These are phyloP conservation scores for Vaccinium darrowii DNA, from an alignment of 148 eudicot species.

Conservation along the genomic window DNA sequence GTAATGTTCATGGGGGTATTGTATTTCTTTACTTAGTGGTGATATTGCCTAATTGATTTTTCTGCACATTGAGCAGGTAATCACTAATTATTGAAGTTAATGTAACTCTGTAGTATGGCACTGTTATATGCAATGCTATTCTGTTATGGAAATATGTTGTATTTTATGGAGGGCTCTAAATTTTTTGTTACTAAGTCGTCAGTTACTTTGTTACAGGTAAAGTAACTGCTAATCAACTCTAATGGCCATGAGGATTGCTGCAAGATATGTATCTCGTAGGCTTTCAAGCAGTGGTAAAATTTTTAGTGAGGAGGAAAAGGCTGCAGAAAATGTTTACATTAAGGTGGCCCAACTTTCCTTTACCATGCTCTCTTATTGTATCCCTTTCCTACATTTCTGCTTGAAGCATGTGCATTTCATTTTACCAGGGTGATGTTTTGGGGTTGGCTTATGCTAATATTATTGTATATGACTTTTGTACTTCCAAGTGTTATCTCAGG, in stretches of 20 bases:
- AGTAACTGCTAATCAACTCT: slow-evolving; percentile 8
- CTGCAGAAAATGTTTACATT: slow-evolving; percentile 94
- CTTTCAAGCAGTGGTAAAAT: slow-evolving; percentile 76
- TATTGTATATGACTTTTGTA: neutral
- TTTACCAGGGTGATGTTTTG: neutral
- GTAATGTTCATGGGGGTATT: neutral
- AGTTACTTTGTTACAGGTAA: slow-evolving; percentile 12
- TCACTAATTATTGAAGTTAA: neutral
- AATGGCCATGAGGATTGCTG: slow-evolving; percentile 71
- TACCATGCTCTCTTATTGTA: neutral
- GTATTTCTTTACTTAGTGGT: neutral
- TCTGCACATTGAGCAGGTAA: neutral
- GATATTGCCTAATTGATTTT: neutral
- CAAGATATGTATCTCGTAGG: slow-evolving; percentile 62
- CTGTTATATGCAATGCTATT: neutral
- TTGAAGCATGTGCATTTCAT: neutral
- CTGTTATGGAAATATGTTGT: neutral
- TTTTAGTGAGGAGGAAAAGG: slow-evolving; percentile 91
- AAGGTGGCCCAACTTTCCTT: slow-evolving; percentile 46
- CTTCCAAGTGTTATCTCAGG: neutral
- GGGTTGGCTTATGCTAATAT: neutral
- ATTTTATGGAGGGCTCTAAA: neutral
- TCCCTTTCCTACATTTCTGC: neutral
- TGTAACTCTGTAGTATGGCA: neutral
- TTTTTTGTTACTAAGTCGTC: neutral